Evolutionary conservation across 2,329 filamentous ascomycete species (phyloP).

Genomic region (Purpureocillium lavendulum): DNA sequence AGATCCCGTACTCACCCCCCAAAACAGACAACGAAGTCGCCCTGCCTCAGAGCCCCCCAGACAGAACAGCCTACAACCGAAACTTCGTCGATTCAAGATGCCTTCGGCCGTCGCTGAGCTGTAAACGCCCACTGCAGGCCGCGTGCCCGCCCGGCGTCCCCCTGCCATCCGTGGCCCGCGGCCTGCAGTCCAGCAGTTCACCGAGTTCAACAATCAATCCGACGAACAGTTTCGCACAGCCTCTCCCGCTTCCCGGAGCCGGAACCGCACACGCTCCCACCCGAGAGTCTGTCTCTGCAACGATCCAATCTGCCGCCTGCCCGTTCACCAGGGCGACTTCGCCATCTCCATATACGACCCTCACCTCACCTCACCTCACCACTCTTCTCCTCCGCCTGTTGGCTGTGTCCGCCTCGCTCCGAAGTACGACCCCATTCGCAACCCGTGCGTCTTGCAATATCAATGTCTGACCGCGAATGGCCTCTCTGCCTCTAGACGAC

Average conservation of each 20-base stretch:
- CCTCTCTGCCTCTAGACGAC: background rate
- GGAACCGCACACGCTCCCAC: conserved; percentile 11
- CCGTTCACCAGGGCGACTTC: conserved; percentile 18
- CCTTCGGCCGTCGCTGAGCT: conserved; percentile 79
- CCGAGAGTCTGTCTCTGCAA: conserved; percentile 31
- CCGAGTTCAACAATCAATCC: conserved; percentile 49
- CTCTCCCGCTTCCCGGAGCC: conserved; percentile 36
- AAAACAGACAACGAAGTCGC: conserved; percentile 60
- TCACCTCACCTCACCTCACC: conserved; percentile 1
- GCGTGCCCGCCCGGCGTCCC: conserved; percentile 27
- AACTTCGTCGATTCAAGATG: conserved; percentile 65
- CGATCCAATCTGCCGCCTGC: conserved; percentile 20
- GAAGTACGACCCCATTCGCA: background rate
- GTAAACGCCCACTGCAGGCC: conserved; percentile 82
- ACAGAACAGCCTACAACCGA: conserved; percentile 31
- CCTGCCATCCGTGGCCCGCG: conserved; percentile 26
- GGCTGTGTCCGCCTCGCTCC: too few species aligned
- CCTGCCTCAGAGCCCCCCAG: conserved; percentile 15
- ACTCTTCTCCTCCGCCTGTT: background rate
- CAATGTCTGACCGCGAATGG: background rate
- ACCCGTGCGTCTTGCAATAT: background rate
- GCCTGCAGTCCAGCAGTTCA: conserved; percentile 83
- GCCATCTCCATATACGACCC: too few species aligned
- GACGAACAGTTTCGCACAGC: conserved; percentile 59
- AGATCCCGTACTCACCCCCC: conserved; percentile 21